Percentiles rank a stretch among this genome's conserved stretches.
phyloP scores from a whole-genome alignment of 164 flowering plant species.

The Magnolia changhungtana region DNA sequence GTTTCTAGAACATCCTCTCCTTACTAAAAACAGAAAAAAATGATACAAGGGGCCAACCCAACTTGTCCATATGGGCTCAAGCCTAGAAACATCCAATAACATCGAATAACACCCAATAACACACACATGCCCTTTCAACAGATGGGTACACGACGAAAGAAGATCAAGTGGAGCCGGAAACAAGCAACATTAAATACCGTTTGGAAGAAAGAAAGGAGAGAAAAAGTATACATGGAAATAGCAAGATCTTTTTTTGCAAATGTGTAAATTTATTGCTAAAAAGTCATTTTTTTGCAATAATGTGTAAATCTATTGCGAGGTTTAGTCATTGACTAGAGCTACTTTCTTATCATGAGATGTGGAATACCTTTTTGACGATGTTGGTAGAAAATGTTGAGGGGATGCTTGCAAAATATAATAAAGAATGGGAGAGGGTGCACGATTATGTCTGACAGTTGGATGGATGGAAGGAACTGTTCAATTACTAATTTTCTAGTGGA shows the following conservation, averaged over 20 bases:
- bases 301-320: background rate
- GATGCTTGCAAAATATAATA: background rate
- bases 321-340: background rate
- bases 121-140: too few relatives aligned
- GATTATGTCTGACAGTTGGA: background rate
- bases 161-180: too few relatives aligned
- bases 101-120: too few relatives aligned
- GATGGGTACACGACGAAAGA: too few relatives aligned
- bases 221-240: background rate
- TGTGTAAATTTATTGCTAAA: too few relatives aligned
- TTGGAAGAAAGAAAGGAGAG: background rate
- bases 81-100: too few relatives aligned
- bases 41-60: too few relatives aligned
- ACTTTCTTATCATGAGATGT: background rate
- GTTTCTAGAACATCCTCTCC: too few relatives aligned
- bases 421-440: background rate
- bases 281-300: too few relatives aligned
- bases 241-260: background rate
- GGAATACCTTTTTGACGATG: background rate
- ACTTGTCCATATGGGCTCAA: too few relatives aligned
- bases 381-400: background rate
- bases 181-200: background rate
- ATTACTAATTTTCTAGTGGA: background rate
- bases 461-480: background rate
- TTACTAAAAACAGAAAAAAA: too few relatives aligned